These are phyloP conservation scores for Stropharia rugosoannulata DNA, from an alignment of 768 basidiomycete genomes.

Conservation along the genomic window DNA sequence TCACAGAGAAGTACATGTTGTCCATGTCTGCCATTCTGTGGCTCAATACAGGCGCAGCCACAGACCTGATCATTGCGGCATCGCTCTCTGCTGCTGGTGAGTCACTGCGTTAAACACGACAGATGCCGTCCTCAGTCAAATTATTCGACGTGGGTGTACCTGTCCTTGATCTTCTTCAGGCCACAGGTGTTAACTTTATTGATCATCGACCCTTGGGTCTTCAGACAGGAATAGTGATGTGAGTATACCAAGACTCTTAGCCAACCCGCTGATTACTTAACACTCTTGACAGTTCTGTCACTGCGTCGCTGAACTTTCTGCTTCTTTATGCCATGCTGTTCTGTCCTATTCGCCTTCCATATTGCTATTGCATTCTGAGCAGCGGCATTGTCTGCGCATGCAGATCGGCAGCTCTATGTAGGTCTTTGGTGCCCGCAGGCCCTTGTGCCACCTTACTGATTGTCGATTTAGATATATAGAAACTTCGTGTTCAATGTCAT, in stretches of 20 bases:
- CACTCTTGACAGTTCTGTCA: constrained; percentile 8
- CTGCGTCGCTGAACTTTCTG: constrained; percentile 14
- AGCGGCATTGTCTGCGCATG: not conserved
- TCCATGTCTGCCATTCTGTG: constrained; percentile 9
- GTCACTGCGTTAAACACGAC: constrained; percentile 2
- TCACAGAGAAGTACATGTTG: constrained; percentile 1
- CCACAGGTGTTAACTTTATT: not conserved
- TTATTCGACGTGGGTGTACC: constrained; percentile 17
- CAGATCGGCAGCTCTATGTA: constrained; percentile 11
- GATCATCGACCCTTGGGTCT: constrained; percentile 17
- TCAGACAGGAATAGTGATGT: constrained; percentile 20
- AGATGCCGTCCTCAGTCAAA: constrained; percentile 16
- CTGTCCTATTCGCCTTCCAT: not conserved
- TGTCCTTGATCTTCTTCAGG: not conserved
- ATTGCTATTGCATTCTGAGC: not conserved
- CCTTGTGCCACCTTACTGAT: not conserved
- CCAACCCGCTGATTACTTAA: not conserved
- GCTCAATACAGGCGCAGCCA: constrained; percentile 10
- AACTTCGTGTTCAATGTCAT: constrained; percentile 19
- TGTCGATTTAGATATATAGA: constrained; percentile 2
- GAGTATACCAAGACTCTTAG: not conserved
- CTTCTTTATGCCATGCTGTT: constrained; percentile 15
- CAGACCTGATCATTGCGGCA: constrained; percentile 16
- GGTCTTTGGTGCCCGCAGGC: not conserved
- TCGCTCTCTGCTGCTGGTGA: constrained; percentile 14